Base-by-base conservation (phyloP, 495 filamentous ascomycete species). In the Paragyromitra xinjiangensis region DNA sequence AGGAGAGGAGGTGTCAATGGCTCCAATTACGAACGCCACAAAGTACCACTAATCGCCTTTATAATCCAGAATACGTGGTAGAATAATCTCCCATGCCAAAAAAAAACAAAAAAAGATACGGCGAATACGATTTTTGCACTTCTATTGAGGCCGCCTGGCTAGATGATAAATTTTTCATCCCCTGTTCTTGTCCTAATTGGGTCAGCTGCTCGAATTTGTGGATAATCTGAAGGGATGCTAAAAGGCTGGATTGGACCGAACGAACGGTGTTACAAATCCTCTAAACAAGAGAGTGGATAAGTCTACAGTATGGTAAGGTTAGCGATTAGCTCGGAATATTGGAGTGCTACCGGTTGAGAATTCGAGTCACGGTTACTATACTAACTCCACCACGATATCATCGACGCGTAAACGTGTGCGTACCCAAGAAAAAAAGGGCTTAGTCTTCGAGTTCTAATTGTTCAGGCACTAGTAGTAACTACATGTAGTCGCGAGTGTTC, bases 41-140 rank as follows among this genome's bases (percentile, higher is more conserved):
- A 50, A 51, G 65, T 64, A 64, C 77, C 65, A 79, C 58, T 14
- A 29, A n/a, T 50, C 55, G 14, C 58, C 48, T 44, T 53, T 24
- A 29, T 61, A 51, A 66, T 59, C 63, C 67, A 40, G 45, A 71
- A 66, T 48, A 76, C 59, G 59, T 78, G 76, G 44, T 22, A 19
- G 29, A 24, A 42, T 24, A 45, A 34, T 34, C 29, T 16, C 61
- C n/a, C 11, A 78, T 26, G 26, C 19, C 4, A 45, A 59, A 80
- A 26, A 40, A 48, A 45, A 45, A 22, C 26, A 59, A 80, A 39
- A 63, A 59, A 80, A 39, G 48, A 37, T 29, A 69, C 24, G 55
- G 62, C 42, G 62, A 78, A 78, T 67, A 73, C 11, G n/a, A 29
- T 26, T 68, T n/a, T 55, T 39, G 71, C 56, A 2, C 4, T 56